Evolutionary conservation across 2,329 filamentous ascomycete genomes (phyloP).

Genomic region (Thelonectria discophora): DNA sequence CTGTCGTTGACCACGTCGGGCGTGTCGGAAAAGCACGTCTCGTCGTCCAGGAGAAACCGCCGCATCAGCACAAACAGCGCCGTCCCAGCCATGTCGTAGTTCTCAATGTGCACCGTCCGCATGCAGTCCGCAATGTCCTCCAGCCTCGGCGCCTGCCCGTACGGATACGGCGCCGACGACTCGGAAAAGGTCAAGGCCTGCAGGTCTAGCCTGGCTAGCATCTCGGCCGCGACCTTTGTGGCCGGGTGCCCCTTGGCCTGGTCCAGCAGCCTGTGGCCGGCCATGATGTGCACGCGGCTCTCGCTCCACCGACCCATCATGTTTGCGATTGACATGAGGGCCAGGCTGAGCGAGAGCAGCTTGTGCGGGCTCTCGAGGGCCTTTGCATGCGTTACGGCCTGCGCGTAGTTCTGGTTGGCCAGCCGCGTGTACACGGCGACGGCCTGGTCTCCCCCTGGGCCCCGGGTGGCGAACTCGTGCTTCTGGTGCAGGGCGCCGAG

Average conservation of each 20-base stretch:
- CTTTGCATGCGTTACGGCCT: conserved; percentile 42
- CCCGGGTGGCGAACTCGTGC: conserved; percentile 31
- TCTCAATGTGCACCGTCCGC: conserved; percentile 25
- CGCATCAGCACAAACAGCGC: conserved; percentile 35
- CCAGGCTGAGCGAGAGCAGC: conserved; percentile 46
- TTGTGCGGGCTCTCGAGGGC: conserved; percentile 39
- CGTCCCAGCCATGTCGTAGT: conserved; percentile 37
- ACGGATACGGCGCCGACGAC: conserved; percentile 44
- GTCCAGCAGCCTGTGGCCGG: conserved; percentile 42
- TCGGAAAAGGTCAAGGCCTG: conserved; percentile 49
- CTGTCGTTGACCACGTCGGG: background rate
- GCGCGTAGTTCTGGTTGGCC: conserved; percentile 41
- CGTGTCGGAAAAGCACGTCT: background rate
- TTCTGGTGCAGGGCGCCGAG: conserved; percentile 48
- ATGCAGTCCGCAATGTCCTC: conserved; percentile 29
- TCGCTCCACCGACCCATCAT: conserved; percentile 46
- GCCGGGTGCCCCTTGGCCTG: conserved; percentile 25
- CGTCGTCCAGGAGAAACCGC: conserved; percentile 34
- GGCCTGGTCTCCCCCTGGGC: conserved; percentile 2
- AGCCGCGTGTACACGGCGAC: conserved; percentile 27
- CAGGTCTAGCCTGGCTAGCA: conserved; percentile 45
- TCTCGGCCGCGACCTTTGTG: conserved; percentile 34
- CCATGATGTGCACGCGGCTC: conserved; percentile 44
- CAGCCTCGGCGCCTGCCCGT: conserved; percentile 23
- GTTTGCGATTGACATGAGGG: conserved; percentile 45